A percentile compares a stretch with the other conserved stretches of the same genome.
These are phyloP conservation scores for Monosporascus sp. DNA, from an alignment of 2,329 filamentous ascomycete genomes.

Conservation along the genomic window DNA sequence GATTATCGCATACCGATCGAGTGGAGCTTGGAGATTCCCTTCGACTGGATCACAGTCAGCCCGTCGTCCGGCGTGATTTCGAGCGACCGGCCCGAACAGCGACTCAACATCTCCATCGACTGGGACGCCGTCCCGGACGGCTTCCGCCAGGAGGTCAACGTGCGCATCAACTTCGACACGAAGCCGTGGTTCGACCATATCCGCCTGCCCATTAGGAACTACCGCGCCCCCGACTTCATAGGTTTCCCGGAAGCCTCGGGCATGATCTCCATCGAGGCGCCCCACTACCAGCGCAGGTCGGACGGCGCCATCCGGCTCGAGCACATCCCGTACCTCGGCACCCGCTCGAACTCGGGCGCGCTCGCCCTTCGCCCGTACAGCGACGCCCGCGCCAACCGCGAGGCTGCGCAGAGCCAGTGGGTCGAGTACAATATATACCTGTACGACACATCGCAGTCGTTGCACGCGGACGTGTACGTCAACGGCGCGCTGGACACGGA, in stretches of 20 bases:
- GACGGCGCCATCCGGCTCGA: slow-evolving; percentile 17
- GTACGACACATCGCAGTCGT: slow-evolving; percentile 15
- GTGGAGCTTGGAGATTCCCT: slow-evolving; percentile 34
- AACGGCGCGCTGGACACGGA: slow-evolving; percentile 44
- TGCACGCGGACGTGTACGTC: slow-evolving; percentile 30
- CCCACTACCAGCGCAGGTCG: slow-evolving; percentile 20
- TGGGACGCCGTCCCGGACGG: slow-evolving; percentile 36
- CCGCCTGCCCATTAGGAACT: slow-evolving; percentile 19
- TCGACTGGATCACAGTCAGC: slow-evolving; percentile 30
- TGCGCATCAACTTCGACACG: slow-evolving; percentile 29
- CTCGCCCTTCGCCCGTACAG: slow-evolving; percentile 20
- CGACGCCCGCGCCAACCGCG: slow-evolving; percentile 14
- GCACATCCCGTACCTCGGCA: slow-evolving; percentile 27
- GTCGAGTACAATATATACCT: slow-evolving; percentile 28
- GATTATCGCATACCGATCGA: slow-evolving; percentile 30
- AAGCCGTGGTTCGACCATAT: slow-evolving; percentile 32
- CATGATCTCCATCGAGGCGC: slow-evolving; percentile 29
- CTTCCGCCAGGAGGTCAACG: slow-evolving; percentile 22
- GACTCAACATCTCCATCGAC: slow-evolving; percentile 41
- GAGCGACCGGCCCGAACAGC: slow-evolving; percentile 37
- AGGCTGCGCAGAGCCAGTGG: slow-evolving; percentile 11
- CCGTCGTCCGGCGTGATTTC: slow-evolving; percentile 24
- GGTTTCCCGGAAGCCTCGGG: slow-evolving; percentile 31
- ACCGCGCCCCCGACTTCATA: slow-evolving; percentile 5
- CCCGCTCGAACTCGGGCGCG: slow-evolving; percentile 17